Evolutionary conservation across 1,139 yeast genomes (phyloP), one percentile per base, ranked within the genome.

Genomic region (Lodderomyces elongisporus): DNA sequence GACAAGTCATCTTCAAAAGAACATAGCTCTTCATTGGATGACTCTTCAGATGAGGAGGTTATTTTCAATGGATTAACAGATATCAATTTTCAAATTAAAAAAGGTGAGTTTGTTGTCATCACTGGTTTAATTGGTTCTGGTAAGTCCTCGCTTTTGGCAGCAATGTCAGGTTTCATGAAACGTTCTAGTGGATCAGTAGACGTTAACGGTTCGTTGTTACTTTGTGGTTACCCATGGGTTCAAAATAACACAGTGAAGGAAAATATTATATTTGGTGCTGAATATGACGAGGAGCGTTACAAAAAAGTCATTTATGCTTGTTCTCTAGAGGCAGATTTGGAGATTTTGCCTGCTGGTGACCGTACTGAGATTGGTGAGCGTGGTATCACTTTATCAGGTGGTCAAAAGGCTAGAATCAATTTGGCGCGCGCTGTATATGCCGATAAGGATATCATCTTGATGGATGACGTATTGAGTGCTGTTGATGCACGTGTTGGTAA

Each of bases 111-210:
- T 40, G 62, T 81, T 4, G 79, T 79, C 39, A 64, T 83, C n/a
- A 78, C 85, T 2, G 93, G 93, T 23, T 52, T 74, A 5, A 77
- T 81, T 47, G 91, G 91, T 2, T 65, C 84, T 0, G 93, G 93
- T 31, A 82, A 83, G 47, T 65, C 84, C 0, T 77, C 87, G 2
- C 58, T 82, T 31, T 60, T 82, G 27, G 59, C 60, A 41, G 78
- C 78, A 1, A 45, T 74, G 37, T 60, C 70, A 26, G 87, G 88
- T 0, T 58, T 66, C 31, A 76, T 76, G 81, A 64, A 58, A 29
- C 57, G 64, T 32, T 55, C 53, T 1, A 20, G 42, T 1, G 81
- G 82, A 25, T 24, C 48, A 0, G 49, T 74, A 2, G 51, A 52
- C 35, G 56, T 65, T 3, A 57, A 64, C 41, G 76, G 77, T 10